phyloP scores from a whole-genome alignment of 2,329 filamentous ascomycete species.

The Hymenoscyphus scutula region DNA sequence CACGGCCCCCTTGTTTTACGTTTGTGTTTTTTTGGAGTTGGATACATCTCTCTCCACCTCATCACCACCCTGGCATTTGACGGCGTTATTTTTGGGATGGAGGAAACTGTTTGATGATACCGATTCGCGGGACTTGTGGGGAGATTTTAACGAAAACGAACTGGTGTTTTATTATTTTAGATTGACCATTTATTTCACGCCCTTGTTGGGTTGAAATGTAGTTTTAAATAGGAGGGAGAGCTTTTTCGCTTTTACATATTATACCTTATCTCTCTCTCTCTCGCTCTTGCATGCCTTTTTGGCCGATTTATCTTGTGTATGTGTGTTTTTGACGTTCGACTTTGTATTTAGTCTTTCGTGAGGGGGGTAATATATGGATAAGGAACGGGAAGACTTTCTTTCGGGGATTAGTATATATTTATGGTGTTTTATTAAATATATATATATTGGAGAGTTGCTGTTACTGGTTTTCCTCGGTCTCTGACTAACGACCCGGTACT shows the following conservation, averaged over 20 bases:
- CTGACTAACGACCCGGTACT: too few relatives aligned
- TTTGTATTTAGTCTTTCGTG: too few relatives aligned
- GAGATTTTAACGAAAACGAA: background rate
- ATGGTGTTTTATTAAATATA: too few relatives aligned
- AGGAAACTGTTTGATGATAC: background rate
- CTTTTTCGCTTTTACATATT: background rate
- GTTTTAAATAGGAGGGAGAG: background rate
- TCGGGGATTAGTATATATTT: too few relatives aligned
- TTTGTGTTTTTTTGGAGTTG: constrained; percentile 1
- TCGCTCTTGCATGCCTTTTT: too few relatives aligned
- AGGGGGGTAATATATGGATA: too few relatives aligned
- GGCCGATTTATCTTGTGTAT: background rate
- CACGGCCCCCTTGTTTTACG: background rate
- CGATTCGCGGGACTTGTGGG: background rate
- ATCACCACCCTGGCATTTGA: background rate
- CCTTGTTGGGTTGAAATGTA: background rate
- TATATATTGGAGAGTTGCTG: too few relatives aligned
- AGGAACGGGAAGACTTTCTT: too few relatives aligned
- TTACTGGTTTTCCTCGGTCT: too few relatives aligned
- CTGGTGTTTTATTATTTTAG: too few relatives aligned
- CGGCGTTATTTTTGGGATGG: background rate
- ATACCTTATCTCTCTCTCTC: background rate
- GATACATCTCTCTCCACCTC: background rate
- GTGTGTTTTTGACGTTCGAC: too few relatives aligned
- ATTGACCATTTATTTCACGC: background rate